phyloP scores from a whole-genome alignment of 23 red algal genomes.

The Gracilaria gracilis region DNA sequence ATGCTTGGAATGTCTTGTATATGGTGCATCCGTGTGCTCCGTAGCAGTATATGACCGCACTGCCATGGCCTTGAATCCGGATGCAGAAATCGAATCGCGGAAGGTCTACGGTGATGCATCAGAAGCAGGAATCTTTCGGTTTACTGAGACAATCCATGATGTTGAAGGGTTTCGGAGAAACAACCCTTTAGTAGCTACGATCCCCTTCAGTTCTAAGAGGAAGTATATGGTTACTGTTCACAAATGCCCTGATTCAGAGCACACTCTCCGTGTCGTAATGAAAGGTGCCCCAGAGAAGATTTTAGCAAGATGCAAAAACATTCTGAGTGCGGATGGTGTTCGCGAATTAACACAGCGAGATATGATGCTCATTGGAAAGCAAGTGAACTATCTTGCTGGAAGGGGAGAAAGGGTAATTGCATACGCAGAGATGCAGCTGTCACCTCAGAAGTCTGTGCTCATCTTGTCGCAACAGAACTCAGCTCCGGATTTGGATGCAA shows the following conservation, averaged over 20 bases:
- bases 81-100: background rate
- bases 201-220: conserved; percentile 65
- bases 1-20: conserved; percentile 44
- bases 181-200: conserved; percentile 39
- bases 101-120: conserved; percentile 79
- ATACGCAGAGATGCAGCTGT: conserved; percentile 71
- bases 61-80: background rate
- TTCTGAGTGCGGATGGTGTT: conserved; percentile 38
- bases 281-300: conserved; percentile 96
- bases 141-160: conserved; percentile 73
- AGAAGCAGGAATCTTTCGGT: conserved; percentile 82
- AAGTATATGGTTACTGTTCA: conserved; percentile 81
- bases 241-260: conserved; percentile 24
- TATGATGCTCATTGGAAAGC: conserved; percentile 53
- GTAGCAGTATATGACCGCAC: conserved; percentile 54
- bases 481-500: conserved; percentile 17
- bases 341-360: conserved; percentile 44
- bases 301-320: conserved; percentile 50
- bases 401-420: conserved; percentile 81
- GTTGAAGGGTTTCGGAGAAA: conserved; percentile 3
- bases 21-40: conserved; percentile 68
- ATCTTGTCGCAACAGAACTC: conserved; percentile 44
- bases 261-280: conserved; percentile 75
- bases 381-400: conserved; percentile 62
- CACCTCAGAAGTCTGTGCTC: conserved; percentile 47